phyloP scores from a whole-genome alignment of 805 yeast species.

The Schwanniomyces pseudopolymorphus region DNA sequence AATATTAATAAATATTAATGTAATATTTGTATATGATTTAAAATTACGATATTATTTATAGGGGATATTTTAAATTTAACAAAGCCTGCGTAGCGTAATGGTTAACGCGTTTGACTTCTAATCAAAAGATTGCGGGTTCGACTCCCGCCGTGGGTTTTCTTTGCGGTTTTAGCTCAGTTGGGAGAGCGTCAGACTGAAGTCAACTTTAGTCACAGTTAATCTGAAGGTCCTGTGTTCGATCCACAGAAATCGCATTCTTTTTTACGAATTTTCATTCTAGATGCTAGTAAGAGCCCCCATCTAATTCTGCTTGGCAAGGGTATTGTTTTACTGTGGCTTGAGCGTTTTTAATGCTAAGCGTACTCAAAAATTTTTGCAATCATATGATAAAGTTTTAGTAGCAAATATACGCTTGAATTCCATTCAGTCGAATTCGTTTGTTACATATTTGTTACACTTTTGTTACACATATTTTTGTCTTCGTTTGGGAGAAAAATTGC shows the following conservation, averaged over 20 bases:
- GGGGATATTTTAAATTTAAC: background rate
- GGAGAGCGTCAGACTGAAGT: conserved; percentile 39
- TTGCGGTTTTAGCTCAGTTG: conserved; percentile 24
- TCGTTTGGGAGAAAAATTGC: background rate
- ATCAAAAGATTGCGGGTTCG: conserved; percentile 67
- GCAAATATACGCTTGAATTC: too few species aligned
- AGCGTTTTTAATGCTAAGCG: background rate
- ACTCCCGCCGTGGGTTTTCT: conserved; percentile 47
- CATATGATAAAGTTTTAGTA: background rate
- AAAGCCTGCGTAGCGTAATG: conserved; percentile 52
- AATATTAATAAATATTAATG: too few species aligned
- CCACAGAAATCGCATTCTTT: conserved; percentile 25
- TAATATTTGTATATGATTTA: too few species aligned
- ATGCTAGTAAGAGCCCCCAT: too few species aligned
- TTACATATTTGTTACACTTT: too few species aligned
- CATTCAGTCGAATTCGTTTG: too few species aligned
- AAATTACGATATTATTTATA: too few species aligned
- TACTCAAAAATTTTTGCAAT: background rate
- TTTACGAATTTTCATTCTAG: conserved; percentile 4
- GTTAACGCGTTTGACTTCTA: conserved; percentile 69
- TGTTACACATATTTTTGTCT: too few species aligned
- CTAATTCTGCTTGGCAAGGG: background rate
- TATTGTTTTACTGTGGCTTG: background rate
- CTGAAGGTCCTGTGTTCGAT: conserved; percentile 31
- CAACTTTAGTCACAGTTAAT: conserved; percentile 22